Evolutionary conservation across 2,329 filamentous ascomycete species (phyloP), one percentile per base, ranked within the genome.

Genomic region (Aspergillus amoenus): DNA sequence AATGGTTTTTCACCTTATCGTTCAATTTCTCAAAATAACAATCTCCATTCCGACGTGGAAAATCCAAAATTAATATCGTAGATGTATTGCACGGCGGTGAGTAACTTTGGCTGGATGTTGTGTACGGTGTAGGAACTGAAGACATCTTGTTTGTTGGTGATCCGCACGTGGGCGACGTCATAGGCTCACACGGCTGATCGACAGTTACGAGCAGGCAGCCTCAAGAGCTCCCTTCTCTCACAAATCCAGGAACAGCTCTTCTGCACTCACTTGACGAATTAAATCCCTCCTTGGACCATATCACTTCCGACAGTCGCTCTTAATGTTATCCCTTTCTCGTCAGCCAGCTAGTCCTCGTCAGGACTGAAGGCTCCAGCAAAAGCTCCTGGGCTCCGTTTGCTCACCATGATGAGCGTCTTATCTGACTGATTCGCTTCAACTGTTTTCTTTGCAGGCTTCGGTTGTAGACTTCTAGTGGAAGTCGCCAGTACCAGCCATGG

Each of bases 131-230:
- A 32, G 34, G n/a, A 21, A 30, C 17, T 15, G 9, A 13, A 37
- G 15, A n/a, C 27, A 21, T 21, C 44, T 49, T 37, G 34, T 54
- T 54, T 49, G 48, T 59, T 52, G 30, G 41, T 13, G 40, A 24
- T 34, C 5, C 43, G 65, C 70, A 73, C 69, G 70, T 73, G 70
- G 66, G 49, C 69, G 69, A 73, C 70, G 70, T 73, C 70, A 73
- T 73, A 64, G 64, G 66, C 52, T 63, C 55, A 57, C 52, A 48
- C 9, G 24, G 3, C 54, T 17, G 24, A 50, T 54, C 42, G 34
- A 45, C 41, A 42, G 34, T 24, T 8, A 37, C 55, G 40, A 42
- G 49, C 12, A 42, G 17, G 27, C 27, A 30, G 27, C 49, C 22
- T 34, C 42, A 45, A 17, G 15, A 44, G 21, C 17, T 22, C 22